Percentiles rank a stretch among this genome's conserved stretches.
phyloP scores from a whole-genome alignment of 352 stramenopile genomes.

The Pythium aphanidermatum region DNA sequence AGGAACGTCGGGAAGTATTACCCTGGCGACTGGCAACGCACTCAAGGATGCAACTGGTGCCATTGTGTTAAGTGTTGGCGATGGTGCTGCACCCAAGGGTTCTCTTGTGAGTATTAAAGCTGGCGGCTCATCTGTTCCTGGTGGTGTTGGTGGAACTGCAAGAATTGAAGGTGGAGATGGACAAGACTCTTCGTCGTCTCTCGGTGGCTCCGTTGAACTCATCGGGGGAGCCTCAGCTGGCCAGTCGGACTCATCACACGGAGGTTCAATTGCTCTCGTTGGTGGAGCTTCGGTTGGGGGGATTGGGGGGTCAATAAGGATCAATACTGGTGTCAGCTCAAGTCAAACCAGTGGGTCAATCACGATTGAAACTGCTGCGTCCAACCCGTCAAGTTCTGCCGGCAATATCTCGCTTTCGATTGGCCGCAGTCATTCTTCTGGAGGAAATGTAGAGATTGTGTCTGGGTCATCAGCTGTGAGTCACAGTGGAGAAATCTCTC shows the following conservation, averaged over 20 bases:
- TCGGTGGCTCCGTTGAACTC: conserved; percentile 38
- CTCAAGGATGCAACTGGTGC: conserved; percentile 30
- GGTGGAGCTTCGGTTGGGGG: conserved; percentile 37
- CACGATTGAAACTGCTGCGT: not conserved
- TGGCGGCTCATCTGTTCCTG: conserved; percentile 14
- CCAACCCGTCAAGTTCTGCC: too few species aligned
- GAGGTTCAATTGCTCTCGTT: conserved; percentile 28
- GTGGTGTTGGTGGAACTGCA: conserved; percentile 21
- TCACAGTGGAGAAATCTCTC: conserved; percentile 30
- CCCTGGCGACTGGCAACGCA: conserved; percentile 12
- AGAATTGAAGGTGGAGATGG: conserved; percentile 24
- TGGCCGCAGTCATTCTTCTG: too few species aligned
- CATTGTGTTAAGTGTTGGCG: conserved; percentile 17
- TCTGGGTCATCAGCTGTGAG: conserved; percentile 10
- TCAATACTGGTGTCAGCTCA: conserved; percentile 11
- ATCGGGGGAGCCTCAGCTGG: conserved; percentile 35
- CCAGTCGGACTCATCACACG: conserved; percentile 23
- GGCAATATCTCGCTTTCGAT: too few species aligned
- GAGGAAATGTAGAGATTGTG: too few species aligned
- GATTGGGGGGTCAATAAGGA: conserved; percentile 29
- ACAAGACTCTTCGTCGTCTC: conserved; percentile 24
- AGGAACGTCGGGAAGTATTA: conserved; percentile 10
- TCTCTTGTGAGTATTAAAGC: conserved; percentile 5
- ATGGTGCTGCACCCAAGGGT: not conserved
- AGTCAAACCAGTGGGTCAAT: not conserved